Evolutionary conservation across 441 rosid genomes (phyloP).

Genomic region (Bocquillonia castaneifolia): DNA sequence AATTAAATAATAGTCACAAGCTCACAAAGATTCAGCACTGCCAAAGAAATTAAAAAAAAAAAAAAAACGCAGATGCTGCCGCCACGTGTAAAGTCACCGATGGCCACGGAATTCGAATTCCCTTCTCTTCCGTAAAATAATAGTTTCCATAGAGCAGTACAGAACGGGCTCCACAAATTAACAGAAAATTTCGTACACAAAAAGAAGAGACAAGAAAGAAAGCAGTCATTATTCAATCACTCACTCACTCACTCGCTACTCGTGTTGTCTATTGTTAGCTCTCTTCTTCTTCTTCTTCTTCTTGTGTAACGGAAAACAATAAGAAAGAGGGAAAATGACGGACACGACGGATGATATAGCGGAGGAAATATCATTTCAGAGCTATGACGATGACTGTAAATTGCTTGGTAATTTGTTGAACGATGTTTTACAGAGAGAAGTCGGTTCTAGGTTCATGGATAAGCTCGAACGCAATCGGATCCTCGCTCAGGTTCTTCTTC

Average conservation of each 20-base stretch:
- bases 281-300: too few species aligned
- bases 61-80: too few species aligned
- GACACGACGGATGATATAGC: conserved; percentile 96
- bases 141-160: not conserved
- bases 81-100: too few species aligned
- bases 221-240: too few species aligned
- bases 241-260: too few species aligned
- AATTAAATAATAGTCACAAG: too few species aligned
- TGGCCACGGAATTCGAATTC: too few species aligned
- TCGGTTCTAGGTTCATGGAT: conserved; percentile 58
- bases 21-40: too few species aligned
- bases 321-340: conserved; percentile 49
- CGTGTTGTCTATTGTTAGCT: too few species aligned
- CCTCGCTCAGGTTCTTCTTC: conserved; percentile 67
- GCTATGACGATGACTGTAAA: conserved; percentile 91
- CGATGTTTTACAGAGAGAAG: conserved; percentile 88
- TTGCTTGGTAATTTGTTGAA: conserved; percentile 76
- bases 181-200: conserved; percentile 7
- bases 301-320: not conserved
- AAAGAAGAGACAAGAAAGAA: too few species aligned
- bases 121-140: too few species aligned
- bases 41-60: too few species aligned
- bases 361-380: conserved; percentile 89
- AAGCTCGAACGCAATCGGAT: conserved; percentile 69
- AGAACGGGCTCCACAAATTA: not conserved